These are phyloP conservation scores for Fomitopsis pulvina DNA, from an alignment of 768 basidiomycete genomes.

Conservation along the genomic window DNA sequence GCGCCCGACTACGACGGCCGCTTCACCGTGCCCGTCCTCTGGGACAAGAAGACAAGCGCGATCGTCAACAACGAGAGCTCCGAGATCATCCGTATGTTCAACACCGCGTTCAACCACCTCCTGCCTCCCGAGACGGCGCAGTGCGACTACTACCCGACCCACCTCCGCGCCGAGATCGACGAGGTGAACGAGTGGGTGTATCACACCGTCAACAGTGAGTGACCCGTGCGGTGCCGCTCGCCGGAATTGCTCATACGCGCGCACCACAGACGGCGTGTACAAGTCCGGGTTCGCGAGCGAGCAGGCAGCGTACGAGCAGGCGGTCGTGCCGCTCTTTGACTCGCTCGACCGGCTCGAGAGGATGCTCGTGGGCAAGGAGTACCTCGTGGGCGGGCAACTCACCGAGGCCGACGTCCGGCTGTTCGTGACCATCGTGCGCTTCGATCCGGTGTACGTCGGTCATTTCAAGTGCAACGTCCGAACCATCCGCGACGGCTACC, in stretches of 20 bases:
- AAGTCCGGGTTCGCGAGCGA: slow-evolving; percentile 80
- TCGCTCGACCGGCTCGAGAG: slow-evolving; percentile 79
- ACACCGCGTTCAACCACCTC: slow-evolving; percentile 73
- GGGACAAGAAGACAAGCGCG: slow-evolving; percentile 83
- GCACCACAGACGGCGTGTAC: slow-evolving; percentile 85
- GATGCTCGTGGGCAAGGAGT: slow-evolving; percentile 71
- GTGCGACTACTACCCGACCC: slow-evolving; percentile 74
- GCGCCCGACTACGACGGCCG: slow-evolving; percentile 67
- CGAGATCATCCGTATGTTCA: slow-evolving; percentile 94
- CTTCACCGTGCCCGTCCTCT: slow-evolving; percentile 89
- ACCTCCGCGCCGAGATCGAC: slow-evolving; percentile 72
- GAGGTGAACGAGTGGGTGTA: slow-evolving; percentile 83
- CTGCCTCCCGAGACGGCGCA: slow-evolving; percentile 58
- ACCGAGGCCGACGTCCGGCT: slow-evolving; percentile 85
- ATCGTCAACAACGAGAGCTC: slow-evolving; percentile 96
- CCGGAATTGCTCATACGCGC: not conserved
- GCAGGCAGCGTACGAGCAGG: slow-evolving; percentile 74
- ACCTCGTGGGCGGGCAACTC: slow-evolving; percentile 73
- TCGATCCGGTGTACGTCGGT: slow-evolving; percentile 84
- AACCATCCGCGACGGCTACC: slow-evolving; percentile 82
- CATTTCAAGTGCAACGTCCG: slow-evolving; percentile 95
- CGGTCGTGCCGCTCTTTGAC: slow-evolving; percentile 70
- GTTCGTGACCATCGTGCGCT: slow-evolving; percentile 89
- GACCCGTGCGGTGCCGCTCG: not conserved
- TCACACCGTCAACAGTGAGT: slow-evolving; percentile 74